Percentiles rank a stretch among this genome's conserved stretches.
These are phyloP conservation scores for Aleurites moluccanus DNA, from an alignment of 441 rosid species.

Conservation along the genomic window DNA sequence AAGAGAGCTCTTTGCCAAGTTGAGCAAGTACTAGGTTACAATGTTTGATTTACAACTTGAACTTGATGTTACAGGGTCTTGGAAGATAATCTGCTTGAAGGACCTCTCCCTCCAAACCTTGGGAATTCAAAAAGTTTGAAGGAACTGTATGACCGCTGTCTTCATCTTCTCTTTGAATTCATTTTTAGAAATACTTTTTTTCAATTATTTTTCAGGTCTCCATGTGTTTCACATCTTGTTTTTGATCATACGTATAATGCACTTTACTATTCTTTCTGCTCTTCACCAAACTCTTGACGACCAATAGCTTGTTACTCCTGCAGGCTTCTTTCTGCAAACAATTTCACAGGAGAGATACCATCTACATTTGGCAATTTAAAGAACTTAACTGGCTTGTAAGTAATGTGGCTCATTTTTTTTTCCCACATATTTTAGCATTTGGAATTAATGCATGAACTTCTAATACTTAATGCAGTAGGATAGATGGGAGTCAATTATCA, in stretches of 20 bases:
- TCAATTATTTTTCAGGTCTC: neutral
- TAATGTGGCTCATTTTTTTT: neutral
- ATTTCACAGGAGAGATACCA: slow-evolving; percentile 67
- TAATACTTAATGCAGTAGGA: slow-evolving; percentile 48
- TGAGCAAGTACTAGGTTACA: neutral
- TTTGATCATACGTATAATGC: neutral
- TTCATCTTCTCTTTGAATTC: neutral
- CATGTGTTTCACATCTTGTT: neutral
- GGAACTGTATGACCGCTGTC: slow-evolving; percentile 47
- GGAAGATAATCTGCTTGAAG: slow-evolving; percentile 59
- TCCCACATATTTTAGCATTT: neutral
- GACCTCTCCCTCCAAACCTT: slow-evolving; percentile 56
- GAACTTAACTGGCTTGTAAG: slow-evolving; percentile 73
- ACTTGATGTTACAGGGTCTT: slow-evolving; percentile 44
- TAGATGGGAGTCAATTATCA: slow-evolving; percentile 71
- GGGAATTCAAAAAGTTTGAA: slow-evolving; percentile 56
- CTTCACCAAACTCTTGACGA: neutral
- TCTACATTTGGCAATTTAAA: slow-evolving; percentile 53
- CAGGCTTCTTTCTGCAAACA: slow-evolving; percentile 67
- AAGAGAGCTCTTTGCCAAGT: neutral
- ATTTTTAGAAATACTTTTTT: neutral
- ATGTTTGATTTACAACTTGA: slow-evolving; percentile 1
- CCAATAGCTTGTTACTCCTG: neutral
- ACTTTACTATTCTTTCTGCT: too few species aligned
- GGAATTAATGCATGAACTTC: slow-evolving; percentile 3